These are phyloP conservation scores for Cyclospora cayetanensis DNA, from an alignment of 169 alveolate species.

Conservation along the genomic window DNA sequence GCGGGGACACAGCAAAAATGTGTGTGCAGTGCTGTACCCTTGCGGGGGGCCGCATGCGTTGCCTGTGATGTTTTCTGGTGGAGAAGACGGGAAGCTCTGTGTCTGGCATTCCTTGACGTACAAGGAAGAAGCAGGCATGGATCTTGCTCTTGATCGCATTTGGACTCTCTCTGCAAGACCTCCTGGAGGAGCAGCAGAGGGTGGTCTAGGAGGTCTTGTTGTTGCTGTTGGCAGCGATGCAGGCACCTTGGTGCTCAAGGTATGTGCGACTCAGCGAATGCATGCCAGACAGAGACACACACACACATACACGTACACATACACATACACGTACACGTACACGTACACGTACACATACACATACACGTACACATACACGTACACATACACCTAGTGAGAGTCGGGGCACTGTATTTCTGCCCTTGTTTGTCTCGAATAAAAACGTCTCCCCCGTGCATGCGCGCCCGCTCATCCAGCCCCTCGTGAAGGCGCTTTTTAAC, in stretches of 20 bases:
- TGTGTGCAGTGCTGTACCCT: slow-evolving; percentile 90
- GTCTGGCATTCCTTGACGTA: slow-evolving; percentile 43
- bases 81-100: slow-evolving; percentile 54
- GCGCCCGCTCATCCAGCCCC: too few species aligned
- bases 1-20: slow-evolving; percentile 94
- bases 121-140: slow-evolving; percentile 9
- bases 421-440: neutral
- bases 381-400: neutral
- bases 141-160: slow-evolving; percentile 10
- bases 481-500: too few species aligned
- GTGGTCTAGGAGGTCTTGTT: slow-evolving; percentile 46
- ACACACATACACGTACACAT: too few species aligned
- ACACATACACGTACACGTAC: neutral
- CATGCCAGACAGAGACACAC: neutral
- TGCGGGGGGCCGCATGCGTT: slow-evolving; percentile 5
- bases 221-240: slow-evolving; percentile 60
- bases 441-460: neutral
- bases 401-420: neutral
- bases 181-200: neutral
- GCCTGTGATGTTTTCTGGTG: slow-evolving; percentile 56
- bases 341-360: neutral
- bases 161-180: slow-evolving; percentile 32
- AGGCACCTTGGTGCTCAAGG: slow-evolving; percentile 65
- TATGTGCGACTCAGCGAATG: neutral
- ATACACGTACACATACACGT: neutral